Percentiles rank a stretch among this genome's conserved stretches.
These are phyloP conservation scores for Paulinella micropora DNA, from an alignment of 78 protist species.

Conservation along the genomic window DNA sequence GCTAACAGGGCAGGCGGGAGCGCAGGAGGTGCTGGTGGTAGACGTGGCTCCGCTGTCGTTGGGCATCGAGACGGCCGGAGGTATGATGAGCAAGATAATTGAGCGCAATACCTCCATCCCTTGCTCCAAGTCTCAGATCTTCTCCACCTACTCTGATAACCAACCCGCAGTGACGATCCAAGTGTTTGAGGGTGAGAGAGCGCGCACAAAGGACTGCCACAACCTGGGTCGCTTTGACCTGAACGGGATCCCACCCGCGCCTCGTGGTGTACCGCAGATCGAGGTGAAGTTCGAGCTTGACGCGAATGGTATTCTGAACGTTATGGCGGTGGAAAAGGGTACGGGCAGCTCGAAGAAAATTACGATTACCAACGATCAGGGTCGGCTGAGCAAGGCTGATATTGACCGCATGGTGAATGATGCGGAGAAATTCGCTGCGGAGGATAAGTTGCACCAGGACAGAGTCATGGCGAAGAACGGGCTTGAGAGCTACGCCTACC, in stretches of 20 bases:
- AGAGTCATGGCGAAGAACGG: slow-evolving; percentile 59
- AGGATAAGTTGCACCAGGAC: slow-evolving; percentile 56
- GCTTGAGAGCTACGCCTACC: slow-evolving; percentile 67
- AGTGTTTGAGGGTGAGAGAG: slow-evolving; percentile 54
- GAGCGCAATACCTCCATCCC: slow-evolving; percentile 41
- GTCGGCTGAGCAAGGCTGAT: slow-evolving; percentile 67
- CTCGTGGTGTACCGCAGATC: slow-evolving; percentile 87
- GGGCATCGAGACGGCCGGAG: slow-evolving; percentile 59
- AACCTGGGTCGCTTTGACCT: slow-evolving; percentile 33
- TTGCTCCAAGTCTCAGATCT: not conserved
- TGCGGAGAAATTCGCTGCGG: slow-evolving; percentile 69
- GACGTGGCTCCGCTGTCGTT: slow-evolving; percentile 57
- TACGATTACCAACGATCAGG: slow-evolving; percentile 83
- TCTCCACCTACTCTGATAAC: slow-evolving; percentile 44
- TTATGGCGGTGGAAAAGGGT: slow-evolving; percentile 79
- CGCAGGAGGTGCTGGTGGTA: slow-evolving; percentile 19
- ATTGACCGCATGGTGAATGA: slow-evolving; percentile 81
- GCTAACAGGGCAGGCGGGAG: not conserved
- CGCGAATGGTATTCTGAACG: slow-evolving; percentile 77
- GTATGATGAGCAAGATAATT: slow-evolving; percentile 35
- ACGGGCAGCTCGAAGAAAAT: slow-evolving; percentile 65
- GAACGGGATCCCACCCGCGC: slow-evolving; percentile 76
- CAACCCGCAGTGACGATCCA: slow-evolving; percentile 31
- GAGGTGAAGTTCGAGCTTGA: slow-evolving; percentile 77
- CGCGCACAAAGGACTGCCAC: slow-evolving; percentile 70